Evolutionary conservation across 1,284 basidiomycete genomes (phyloP).

Genomic region (Cryptococcus deneoformans): DNA sequence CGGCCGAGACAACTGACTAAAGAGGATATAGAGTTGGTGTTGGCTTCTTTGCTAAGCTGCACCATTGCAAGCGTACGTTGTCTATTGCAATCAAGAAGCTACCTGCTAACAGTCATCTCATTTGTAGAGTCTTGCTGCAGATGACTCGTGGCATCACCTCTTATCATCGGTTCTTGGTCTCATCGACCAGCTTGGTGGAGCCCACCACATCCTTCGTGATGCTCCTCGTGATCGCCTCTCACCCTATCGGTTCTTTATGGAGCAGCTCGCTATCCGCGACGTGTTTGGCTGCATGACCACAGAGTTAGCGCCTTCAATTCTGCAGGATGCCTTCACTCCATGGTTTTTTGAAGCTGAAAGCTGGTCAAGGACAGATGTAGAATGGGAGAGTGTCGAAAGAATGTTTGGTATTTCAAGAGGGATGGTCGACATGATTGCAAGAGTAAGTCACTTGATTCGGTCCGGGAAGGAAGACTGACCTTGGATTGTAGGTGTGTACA

Average conservation of each 20-base stretch:
- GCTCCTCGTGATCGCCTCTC: conserved; percentile 35
- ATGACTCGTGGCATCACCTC: conserved; percentile 46
- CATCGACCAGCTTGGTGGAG: conserved; percentile 41
- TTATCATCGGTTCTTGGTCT: conserved; percentile 37
- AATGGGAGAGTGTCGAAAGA: conserved; percentile 44
- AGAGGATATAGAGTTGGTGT: conserved; percentile 37
- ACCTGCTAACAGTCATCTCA: not conserved
- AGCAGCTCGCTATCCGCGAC: conserved; percentile 45
- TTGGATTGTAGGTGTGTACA: conserved; percentile 22
- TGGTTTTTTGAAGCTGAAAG: conserved; percentile 46
- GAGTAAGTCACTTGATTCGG: conserved; percentile 21
- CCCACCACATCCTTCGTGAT: conserved; percentile 34
- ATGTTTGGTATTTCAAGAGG: conserved; percentile 46
- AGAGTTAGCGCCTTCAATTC: conserved; percentile 36
- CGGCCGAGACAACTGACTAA: conserved; percentile 26
- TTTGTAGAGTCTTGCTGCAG: conserved; percentile 36
- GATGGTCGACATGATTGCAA: conserved; percentile 43
- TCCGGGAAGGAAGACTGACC: not conserved
- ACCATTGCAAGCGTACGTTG: conserved; percentile 43
- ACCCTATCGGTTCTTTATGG: conserved; percentile 40
- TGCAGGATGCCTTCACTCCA: conserved; percentile 40
- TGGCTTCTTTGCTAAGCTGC: conserved; percentile 41
- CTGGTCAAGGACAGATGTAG: conserved; percentile 35
- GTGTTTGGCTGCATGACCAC: conserved; percentile 49
- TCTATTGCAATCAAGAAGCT: not conserved